Conservation (phyloP, 305 asterid species). For the Striga hermonthica region DNA sequence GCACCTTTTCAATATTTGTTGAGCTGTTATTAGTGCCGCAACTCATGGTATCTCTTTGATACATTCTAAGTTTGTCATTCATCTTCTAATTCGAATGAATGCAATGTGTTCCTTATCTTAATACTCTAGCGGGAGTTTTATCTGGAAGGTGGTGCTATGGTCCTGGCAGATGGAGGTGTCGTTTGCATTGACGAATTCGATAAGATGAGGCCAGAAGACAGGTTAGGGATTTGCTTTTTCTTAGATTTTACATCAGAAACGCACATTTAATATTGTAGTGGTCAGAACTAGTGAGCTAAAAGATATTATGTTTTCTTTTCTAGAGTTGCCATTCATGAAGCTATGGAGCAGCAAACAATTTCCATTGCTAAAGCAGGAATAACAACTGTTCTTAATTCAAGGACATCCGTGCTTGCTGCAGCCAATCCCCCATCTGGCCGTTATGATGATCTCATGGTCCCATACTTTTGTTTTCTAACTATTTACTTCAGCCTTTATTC, state of each 20-base stretch:
- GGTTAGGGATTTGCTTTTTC: slow-evolving; percentile 39
- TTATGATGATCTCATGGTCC: slow-evolving; percentile 95
- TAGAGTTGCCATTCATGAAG: slow-evolving; percentile 99
- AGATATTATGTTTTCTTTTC: slow-evolving; percentile 30
- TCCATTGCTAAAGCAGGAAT: slow-evolving; percentile 99
- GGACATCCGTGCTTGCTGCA: slow-evolving; percentile 98
- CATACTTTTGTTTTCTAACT: slow-evolving; percentile 8
- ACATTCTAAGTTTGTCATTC: slow-evolving; percentile 1
- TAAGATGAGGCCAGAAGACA: slow-evolving; percentile 98
- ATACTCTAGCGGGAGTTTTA: slow-evolving; percentile 85
- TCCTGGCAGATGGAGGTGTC: slow-evolving; percentile 98
- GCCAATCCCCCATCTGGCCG: slow-evolving; percentile 99
- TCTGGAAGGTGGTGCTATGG: slow-evolving; percentile 99
- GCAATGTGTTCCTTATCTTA: slow-evolving; percentile 28
- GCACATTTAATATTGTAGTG: slow-evolving; percentile 11
- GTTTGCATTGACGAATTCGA: slow-evolving; percentile 99
- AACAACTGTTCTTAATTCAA: slow-evolving; percentile 95
- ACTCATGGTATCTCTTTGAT: slow-evolving; percentile 11
- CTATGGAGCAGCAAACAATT: slow-evolving; percentile 99
- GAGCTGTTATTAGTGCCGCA: slow-evolving; percentile 8
- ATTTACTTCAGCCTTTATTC: slow-evolving; percentile 4
- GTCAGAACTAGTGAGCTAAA: slow-evolving; percentile 27
- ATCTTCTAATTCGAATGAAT: slow-evolving; percentile 18
- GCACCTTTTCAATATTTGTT: slow-evolving; percentile 21
- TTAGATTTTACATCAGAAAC: slow-evolving; percentile 16